phyloP scores from a whole-genome alignment of 768 basidiomycete genomes.

The Podaxis sp. region DNA sequence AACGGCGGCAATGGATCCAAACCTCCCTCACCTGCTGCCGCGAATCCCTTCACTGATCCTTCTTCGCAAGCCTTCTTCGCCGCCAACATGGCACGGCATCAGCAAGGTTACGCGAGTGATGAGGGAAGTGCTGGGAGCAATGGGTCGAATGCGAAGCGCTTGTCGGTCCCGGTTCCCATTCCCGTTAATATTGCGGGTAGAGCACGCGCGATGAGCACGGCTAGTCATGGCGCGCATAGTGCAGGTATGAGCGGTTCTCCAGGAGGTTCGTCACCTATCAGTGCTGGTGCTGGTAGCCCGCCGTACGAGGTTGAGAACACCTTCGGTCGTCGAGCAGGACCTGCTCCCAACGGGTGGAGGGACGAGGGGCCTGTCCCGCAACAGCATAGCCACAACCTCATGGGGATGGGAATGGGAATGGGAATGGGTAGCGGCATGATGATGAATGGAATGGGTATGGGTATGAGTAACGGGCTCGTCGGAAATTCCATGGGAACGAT shows the following conservation, averaged over 20 bases:
- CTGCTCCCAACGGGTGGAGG: constrained; percentile 10
- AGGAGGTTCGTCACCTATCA: constrained; percentile 10
- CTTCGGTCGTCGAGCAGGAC: neutral
- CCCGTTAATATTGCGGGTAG: constrained; percentile 4
- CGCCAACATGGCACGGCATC: constrained; percentile 10
- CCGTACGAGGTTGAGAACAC: constrained; percentile 15
- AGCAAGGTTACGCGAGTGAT: constrained; percentile 15
- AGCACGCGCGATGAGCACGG: constrained; percentile 13
- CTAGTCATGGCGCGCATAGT: constrained; percentile 10
- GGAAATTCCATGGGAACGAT: constrained; percentile 16
- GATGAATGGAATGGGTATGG: constrained; percentile 18
- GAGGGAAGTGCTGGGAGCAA: constrained; percentile 12
- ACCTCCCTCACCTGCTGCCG: constrained; percentile 11
- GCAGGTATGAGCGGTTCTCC: constrained; percentile 11
- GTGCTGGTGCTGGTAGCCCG: constrained; percentile 17
- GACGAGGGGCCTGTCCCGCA: neutral
- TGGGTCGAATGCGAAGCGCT: constrained; percentile 12
- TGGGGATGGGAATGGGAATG: constrained; percentile 14
- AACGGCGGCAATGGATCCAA: constrained; percentile 13
- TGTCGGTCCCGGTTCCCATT: constrained; percentile 9
- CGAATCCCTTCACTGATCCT: constrained; percentile 15
- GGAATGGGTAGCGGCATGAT: constrained; percentile 8
- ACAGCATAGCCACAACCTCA: constrained; percentile 8
- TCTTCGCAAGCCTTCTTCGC: constrained; percentile 16
- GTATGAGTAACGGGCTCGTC: constrained; percentile 16